Evolutionary conservation across 2,329 filamentous ascomycete species (phyloP).

Genomic region (Cyphellophora attinorum): DNA sequence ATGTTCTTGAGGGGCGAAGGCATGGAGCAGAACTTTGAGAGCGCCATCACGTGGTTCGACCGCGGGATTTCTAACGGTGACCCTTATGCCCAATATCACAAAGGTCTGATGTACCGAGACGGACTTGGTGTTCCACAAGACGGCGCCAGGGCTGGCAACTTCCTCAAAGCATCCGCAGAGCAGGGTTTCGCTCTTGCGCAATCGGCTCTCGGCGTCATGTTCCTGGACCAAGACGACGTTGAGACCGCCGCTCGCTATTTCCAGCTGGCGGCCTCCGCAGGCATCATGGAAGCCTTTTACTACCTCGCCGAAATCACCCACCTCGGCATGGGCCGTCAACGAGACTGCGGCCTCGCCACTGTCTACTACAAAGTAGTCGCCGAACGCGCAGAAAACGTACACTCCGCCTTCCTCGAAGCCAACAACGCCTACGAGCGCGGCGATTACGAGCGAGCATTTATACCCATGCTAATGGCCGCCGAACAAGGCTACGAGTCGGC

Average conservation of each 20-base stretch:
- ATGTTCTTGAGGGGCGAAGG: constrained; percentile 89
- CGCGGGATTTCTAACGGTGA: constrained; percentile 68
- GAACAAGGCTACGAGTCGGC: constrained; percentile 87
- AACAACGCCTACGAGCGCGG: constrained; percentile 73
- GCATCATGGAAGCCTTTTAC: constrained; percentile 81
- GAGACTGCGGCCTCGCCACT: constrained; percentile 65
- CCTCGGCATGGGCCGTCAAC: constrained; percentile 69
- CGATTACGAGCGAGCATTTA: constrained; percentile 68
- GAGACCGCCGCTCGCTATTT: constrained; percentile 74
- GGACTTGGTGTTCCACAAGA: constrained; percentile 66
- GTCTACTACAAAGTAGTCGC: constrained; percentile 75
- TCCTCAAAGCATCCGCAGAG: constrained; percentile 70
- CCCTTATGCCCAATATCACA: constrained; percentile 71
- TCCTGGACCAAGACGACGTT: constrained; percentile 83
- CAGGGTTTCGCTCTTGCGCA: constrained; percentile 73
- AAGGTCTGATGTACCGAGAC: constrained; percentile 74
- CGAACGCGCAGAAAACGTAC: constrained; percentile 61
- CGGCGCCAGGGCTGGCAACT: constrained; percentile 60
- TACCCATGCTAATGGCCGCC: constrained; percentile 76
- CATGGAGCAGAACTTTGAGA: constrained; percentile 65
- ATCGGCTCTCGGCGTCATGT: constrained; percentile 72
- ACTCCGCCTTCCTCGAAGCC: constrained; percentile 72
- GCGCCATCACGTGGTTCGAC: constrained; percentile 73
- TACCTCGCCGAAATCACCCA: constrained; percentile 83
- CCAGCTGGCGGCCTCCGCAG: constrained; percentile 71